Conservation (phyloP, 2,329 filamentous ascomycete species). For the Xylariales sp. region DNA sequence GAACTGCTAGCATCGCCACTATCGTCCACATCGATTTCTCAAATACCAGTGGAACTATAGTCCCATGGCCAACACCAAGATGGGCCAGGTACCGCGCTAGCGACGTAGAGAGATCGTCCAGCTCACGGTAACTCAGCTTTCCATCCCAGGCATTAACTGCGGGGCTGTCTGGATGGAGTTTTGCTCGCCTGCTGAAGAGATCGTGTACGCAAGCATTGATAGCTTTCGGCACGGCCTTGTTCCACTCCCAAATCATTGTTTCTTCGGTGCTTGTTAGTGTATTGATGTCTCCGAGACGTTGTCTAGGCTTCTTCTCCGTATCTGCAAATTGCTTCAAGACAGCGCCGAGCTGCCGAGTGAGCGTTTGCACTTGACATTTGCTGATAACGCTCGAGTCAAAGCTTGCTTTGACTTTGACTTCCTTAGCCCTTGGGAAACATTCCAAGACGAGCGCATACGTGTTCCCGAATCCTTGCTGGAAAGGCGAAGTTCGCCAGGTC, state of each 20-base stretch:
- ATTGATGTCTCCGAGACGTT: neutral
- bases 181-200: neutral
- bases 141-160: conserved; percentile 1
- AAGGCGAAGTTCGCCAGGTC: conserved; percentile 1
- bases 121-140: neutral
- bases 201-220: neutral
- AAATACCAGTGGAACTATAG: neutral
- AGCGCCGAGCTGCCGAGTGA: neutral
- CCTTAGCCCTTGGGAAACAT: neutral
- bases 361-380: neutral
- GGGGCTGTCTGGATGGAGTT: neutral
- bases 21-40: neutral
- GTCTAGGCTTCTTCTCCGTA: neutral
- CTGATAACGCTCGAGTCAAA: conserved; percentile 1
- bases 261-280: neutral
- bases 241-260: neutral
- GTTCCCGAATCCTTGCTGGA: no score
- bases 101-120: neutral
- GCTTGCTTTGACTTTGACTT: neutral
- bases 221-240: neutral
- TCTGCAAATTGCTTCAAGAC: neutral
- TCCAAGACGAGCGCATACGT: conserved; percentile 2
- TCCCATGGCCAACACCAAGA: neutral
- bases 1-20: neutral
- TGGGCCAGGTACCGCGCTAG: neutral